Conservation (phyloP, 164 flowering plant species). For the Nymphaea colorata region DNA sequence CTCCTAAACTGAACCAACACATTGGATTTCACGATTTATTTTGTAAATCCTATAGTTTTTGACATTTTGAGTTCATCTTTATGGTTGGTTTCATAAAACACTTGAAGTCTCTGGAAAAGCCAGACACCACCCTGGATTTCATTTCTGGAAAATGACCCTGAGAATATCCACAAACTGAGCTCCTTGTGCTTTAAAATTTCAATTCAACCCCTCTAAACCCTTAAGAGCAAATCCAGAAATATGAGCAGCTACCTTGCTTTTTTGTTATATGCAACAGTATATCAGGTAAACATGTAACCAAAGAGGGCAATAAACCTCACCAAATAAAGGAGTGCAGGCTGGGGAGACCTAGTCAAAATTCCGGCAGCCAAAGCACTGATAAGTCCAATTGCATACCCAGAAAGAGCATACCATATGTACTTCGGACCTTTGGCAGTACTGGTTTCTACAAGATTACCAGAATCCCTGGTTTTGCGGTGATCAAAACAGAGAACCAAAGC, state of each 20-base stretch:
- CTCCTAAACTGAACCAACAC: too few species aligned
- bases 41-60: too few species aligned
- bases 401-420: conserved; percentile 80
- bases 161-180: too few species aligned
- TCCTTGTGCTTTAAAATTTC: too few species aligned
- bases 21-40: too few species aligned
- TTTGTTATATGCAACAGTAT: too few species aligned
- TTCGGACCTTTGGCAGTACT: conserved; percentile 54
- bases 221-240: not conserved
- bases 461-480: conserved; percentile 50
- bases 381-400: conserved; percentile 78
- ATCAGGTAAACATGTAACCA: not conserved
- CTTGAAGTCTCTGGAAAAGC: too few species aligned
- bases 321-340: conserved; percentile 97
- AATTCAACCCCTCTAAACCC: too few species aligned
- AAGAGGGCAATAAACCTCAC: conserved; percentile 21
- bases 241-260: not conserved
- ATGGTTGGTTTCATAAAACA: too few species aligned
- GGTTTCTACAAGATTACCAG: conserved; percentile 29
- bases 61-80: too few species aligned
- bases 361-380: conserved; percentile 79
- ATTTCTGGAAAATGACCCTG: too few species aligned
- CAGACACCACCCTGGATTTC: too few species aligned
- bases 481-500: conserved; percentile 89
- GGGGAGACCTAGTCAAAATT: conserved; percentile 71